phyloP scores from a whole-genome alignment of 768 basidiomycete species.

The Piloderma croceum region DNA sequence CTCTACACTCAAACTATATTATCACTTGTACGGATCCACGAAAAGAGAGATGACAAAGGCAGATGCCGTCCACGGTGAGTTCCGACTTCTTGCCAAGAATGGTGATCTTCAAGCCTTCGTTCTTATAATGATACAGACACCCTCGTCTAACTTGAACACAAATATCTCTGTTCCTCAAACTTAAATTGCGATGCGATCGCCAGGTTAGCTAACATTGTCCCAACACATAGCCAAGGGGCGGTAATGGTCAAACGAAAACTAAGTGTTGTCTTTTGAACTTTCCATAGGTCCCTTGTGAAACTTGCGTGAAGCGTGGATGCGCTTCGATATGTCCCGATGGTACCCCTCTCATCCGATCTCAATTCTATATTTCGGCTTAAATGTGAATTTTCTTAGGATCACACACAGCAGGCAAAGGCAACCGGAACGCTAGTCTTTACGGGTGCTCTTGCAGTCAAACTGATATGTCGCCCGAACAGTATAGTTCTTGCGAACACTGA shows the following conservation, averaged over 20 bases:
- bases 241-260: constrained; percentile 4
- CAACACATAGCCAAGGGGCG: constrained; percentile 1
- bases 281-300: constrained; percentile 68
- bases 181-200: constrained; percentile 64
- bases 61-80: background rate
- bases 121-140: background rate
- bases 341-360: constrained; percentile 18
- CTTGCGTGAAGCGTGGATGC: constrained; percentile 71
- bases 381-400: constrained; percentile 32
- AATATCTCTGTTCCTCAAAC: constrained; percentile 37
- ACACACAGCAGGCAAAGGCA: constrained; percentile 55
- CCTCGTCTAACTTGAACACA: background rate
- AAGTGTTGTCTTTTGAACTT: no score
- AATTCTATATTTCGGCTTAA: no score
- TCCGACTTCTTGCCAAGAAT: constrained; percentile 25
- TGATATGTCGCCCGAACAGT: no score
- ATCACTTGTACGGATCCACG: background rate
- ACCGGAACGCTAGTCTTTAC: no score
- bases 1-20: background rate
- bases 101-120: constrained; percentile 19
- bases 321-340: constrained; percentile 75
- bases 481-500: constrained; percentile 67
- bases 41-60: constrained; percentile 11
- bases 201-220: constrained; percentile 36
- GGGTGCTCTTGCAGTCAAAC: no score